phyloP scores from a whole-genome alignment of 441 rosid genomes.

The Croton laevigatus region DNA sequence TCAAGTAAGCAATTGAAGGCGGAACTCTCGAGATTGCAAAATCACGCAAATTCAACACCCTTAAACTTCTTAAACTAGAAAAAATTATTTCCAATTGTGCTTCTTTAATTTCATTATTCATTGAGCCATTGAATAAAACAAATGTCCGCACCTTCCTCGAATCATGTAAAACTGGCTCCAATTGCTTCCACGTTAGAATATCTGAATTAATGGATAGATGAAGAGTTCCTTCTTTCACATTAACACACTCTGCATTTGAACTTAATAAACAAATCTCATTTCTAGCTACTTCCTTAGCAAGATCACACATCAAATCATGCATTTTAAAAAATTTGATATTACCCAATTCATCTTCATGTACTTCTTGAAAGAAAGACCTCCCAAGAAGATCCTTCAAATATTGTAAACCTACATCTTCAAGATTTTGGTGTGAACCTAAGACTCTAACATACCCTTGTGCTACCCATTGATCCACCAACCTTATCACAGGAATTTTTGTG shows the following conservation, averaged over 20 bases:
- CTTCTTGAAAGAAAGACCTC: slow-evolving; percentile 30
- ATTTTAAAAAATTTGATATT: slow-evolving; percentile 18
- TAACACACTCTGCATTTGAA: too few species aligned
- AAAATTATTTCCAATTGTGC: background rate
- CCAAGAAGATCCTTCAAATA: slow-evolving; percentile 11
- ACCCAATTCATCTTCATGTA: slow-evolving; percentile 13
- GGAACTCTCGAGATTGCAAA: background rate
- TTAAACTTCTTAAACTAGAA: too few species aligned
- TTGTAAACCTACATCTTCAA: slow-evolving; percentile 5
- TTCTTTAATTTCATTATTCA: background rate
- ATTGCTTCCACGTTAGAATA: background rate
- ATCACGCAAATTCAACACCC: slow-evolving; percentile 7
- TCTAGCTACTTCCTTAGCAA: slow-evolving; percentile 20
- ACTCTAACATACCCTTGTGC: slow-evolving; percentile 28
- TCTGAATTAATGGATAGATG: background rate
- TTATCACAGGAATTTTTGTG: background rate
- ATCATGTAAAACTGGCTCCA: background rate
- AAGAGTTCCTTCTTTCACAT: background rate
- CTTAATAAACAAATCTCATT: background rate
- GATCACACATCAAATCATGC: slow-evolving; percentile 38
- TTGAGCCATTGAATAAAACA: background rate
- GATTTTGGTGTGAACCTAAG: background rate
- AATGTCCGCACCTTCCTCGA: background rate
- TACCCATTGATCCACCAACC: slow-evolving; percentile 21
- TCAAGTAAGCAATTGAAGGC: slow-evolving; percentile 7